Evolutionary conservation across 176 grass and related monocot genomes (phyloP).

Genomic region (Carex pumila): DNA sequence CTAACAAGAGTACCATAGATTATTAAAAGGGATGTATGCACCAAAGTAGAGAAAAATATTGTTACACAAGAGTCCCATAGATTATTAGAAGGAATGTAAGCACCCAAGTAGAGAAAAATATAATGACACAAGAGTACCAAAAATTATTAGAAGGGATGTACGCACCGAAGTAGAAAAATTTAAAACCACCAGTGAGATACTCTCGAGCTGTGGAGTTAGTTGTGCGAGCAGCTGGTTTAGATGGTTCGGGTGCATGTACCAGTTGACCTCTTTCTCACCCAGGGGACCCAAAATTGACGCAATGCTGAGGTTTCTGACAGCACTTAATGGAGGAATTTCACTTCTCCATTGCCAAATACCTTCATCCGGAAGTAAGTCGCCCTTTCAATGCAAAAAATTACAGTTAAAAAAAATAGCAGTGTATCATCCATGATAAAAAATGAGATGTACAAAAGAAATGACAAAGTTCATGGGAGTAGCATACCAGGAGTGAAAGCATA

Average conservation of each 20-base stretch:
- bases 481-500: conserved; percentile 90
- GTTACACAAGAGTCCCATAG: conserved; percentile 10
- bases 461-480: conserved; percentile 24
- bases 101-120: conserved; percentile 71
- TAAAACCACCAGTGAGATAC: conserved; percentile 62
- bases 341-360: conserved; percentile 88
- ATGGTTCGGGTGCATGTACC: conserved; percentile 74
- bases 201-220: conserved; percentile 84
- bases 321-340: conserved; percentile 75
- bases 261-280: conserved; percentile 73
- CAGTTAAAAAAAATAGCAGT: conserved; percentile 21
- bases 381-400: conserved; percentile 45
- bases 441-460: conserved; percentile 19
- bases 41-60: conserved; percentile 56
- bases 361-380: conserved; percentile 90
- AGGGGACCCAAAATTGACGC: conserved; percentile 67
- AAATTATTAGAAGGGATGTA: conserved; percentile 16
- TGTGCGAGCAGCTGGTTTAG: conserved; percentile 52
- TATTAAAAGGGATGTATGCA: conserved; percentile 34
- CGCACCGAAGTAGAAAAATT: conserved; percentile 92
- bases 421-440: conserved; percentile 5
- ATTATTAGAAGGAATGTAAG: conserved; percentile 22
- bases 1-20: conserved; percentile 2
- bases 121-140: neutral
- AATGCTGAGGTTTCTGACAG: conserved; percentile 78